Evolutionary conservation across 352 stramenopile genomes (phyloP), one percentile per base, ranked within the genome.

Genomic region (Blastocystis sp.): DNA sequence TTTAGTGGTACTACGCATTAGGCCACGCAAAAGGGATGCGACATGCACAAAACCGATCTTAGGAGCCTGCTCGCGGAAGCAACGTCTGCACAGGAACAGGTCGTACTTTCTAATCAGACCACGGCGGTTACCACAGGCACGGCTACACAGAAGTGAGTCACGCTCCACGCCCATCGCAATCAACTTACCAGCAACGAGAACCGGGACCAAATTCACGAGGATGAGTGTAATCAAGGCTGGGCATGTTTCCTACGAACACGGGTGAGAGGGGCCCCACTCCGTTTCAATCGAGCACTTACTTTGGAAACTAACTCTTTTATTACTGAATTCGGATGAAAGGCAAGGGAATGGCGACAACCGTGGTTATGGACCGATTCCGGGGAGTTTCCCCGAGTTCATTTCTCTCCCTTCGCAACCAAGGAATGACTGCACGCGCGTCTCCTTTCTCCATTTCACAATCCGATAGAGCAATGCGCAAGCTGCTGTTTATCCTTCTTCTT

Each of bases 51-150:
- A 98, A 87, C 95, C 95, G 91, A 98, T 98, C 90, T 97, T 92
- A 84, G 91, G 94, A 89, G 94, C 94, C 90, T 94, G 93, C 91
- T 97, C 93, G 78, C 94, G 92, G 93, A 98, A 98, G 92, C 95
- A 98, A 89, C 95, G 94, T 91, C 95, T 94, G 93, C 95, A 98
- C 92, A 97, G 96, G 91, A 96, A 95, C 89, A 98, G 90, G 90
- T 94, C 91, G 91, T 98, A 98, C 92, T 98, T 98, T 91, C 94
- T 92, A 92, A 98, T 98, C 78, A 98, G 90, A 91, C 93, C 94
- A 92, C 92, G 92, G 77, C 93, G 95, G 69, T 93, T 95, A 89
- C 94, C 92, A 92, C 93, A 96, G 89, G 94, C 92, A 88, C 93
- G 93, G 92, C 93, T 89, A 80, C 56, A 69, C 21, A 41, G 79